phyloP scores from a whole-genome alignment of 352 stramenopile species.

The Pythium rhizo-oryzae region DNA sequence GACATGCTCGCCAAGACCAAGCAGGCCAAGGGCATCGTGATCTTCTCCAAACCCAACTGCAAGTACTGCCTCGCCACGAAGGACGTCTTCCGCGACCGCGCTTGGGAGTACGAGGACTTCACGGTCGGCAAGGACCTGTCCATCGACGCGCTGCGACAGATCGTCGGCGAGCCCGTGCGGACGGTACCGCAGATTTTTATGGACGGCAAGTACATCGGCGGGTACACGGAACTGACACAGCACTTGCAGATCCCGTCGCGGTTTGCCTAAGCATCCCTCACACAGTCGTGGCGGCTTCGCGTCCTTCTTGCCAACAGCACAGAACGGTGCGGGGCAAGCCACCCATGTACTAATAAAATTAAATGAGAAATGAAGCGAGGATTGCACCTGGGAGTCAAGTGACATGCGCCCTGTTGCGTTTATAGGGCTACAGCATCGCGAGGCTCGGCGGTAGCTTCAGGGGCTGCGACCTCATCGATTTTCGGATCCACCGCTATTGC shows the following conservation, averaged over 20 bases:
- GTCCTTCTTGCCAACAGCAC: background rate
- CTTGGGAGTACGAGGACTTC: constrained; percentile 72
- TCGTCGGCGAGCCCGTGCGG: constrained; percentile 58
- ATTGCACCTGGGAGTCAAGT: background rate
- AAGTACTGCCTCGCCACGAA: constrained; percentile 76
- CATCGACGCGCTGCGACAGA: constrained; percentile 56
- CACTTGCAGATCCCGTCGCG: constrained; percentile 65
- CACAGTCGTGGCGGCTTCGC: background rate
- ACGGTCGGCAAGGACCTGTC: constrained; percentile 59
- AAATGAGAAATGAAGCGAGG: constrained; percentile 4
- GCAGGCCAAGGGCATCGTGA: constrained; percentile 53
- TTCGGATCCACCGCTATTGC: constrained; percentile 1
- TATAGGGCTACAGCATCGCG: background rate
- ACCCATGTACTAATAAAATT: constrained; percentile 14
- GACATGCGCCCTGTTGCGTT: background rate
- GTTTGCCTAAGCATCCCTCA: constrained; percentile 37
- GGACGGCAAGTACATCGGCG: constrained; percentile 75
- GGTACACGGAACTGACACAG: constrained; percentile 73
- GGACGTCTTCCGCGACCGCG: constrained; percentile 51
- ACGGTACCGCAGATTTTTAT: constrained; percentile 85
- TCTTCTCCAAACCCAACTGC: constrained; percentile 79
- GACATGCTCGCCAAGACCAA: constrained; percentile 46
- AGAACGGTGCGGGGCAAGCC: background rate
- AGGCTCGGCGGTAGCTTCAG: constrained; percentile 8
- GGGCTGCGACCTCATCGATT: constrained; percentile 22